Evolutionary conservation across 225 moss, liverwort and hornwort genomes (phyloP), one percentile per base, ranked within the genome.

Genomic region (Thuidium tamariscinum): DNA sequence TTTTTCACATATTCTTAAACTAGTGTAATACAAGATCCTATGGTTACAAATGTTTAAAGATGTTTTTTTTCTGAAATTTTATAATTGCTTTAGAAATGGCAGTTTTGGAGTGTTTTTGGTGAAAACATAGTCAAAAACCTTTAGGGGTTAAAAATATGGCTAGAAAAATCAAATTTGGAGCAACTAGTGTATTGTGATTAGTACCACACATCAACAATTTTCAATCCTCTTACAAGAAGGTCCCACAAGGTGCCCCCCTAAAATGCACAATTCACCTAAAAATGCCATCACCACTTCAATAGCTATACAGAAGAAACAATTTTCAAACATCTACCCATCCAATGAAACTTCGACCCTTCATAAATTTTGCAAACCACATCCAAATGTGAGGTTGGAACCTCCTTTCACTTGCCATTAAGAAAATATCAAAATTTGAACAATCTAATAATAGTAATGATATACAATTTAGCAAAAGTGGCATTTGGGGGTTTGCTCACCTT

Each of bases 161-260:
- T 32, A 5, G 4, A 19, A 2, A 19, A 48, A 23, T 76, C 3
- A 12, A 48, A 76, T 54, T 55, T 36, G 1, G 15, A 2, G 2
- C 4, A 2, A 76, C 16, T 0, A 25, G 2, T 76, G 2, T 54
- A n/a, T 54, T 54, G 23, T 75, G 5, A 42, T 23, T 54, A 49
- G 51, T 51, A 4, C 13, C 8, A 74, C 12, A 51, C 3, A 0
- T 51, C 10, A 36, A 54, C 16, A 76, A 11, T 51, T 25, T 55
- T 7, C 6, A 25, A 54, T 54, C 9, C 20, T 49, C 9, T 21
- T 2, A 0, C 8, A 12, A 21, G 2, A 10, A 49, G 34, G 5
- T 13, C 2, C 3, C 1, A 11, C 29, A 29, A 16, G 13, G 8
- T 21, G 14, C 2, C 6, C 4, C 1, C 15, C 1, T 0, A 0